Percentiles rank a stretch among this genome's conserved stretches.
phyloP scores from a whole-genome alignment of 2,329 filamentous ascomycete genomes.

The Mariannaea elegans region DNA sequence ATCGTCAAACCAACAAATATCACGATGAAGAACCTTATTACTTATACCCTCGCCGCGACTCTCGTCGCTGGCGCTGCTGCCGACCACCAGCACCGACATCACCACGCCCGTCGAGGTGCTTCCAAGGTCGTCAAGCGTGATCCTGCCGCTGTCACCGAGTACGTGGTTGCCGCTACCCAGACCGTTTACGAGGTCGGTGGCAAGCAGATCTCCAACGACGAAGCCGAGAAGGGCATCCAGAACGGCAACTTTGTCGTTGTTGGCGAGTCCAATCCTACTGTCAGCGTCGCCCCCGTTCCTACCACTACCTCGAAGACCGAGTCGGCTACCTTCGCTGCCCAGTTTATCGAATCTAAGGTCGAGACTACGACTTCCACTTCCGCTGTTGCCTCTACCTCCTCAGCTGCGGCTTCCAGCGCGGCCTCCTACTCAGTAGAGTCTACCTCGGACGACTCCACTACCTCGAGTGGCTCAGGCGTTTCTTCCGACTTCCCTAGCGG shows the following conservation, averaged over 20 bases:
- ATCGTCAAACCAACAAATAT: constrained; percentile 12
- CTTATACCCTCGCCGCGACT: constrained; percentile 61
- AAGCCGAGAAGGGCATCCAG: constrained; percentile 76
- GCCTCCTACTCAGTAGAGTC: no score
- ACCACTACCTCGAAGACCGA: constrained; percentile 46
- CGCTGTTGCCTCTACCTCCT: constrained; percentile 21
- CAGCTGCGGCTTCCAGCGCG: constrained; percentile 25
- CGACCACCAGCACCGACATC: constrained; percentile 69
- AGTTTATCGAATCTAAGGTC: constrained; percentile 62
- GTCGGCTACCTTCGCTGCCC: constrained; percentile 49
- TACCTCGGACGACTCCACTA: constrained; percentile 32
- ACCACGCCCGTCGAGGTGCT: constrained; percentile 65
- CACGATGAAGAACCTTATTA: constrained; percentile 61
- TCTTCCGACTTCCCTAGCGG: constrained; percentile 79
- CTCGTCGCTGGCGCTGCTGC: constrained; percentile 63
- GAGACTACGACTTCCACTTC: constrained; percentile 37
- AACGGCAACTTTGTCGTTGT: constrained; percentile 75
- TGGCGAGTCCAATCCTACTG: constrained; percentile 65
- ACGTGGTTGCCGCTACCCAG: constrained; percentile 68
- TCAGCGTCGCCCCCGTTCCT: constrained; percentile 51
- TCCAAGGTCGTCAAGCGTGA: constrained; percentile 59
- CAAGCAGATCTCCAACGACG: constrained; percentile 64
- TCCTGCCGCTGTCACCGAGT: constrained; percentile 57
- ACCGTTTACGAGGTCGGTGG: constrained; percentile 79
- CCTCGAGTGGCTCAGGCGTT: constrained; percentile 59